Base-by-base conservation (phyloP, 2,329 filamentous ascomycete genomes). In the Sarocladium kiliense region DNA sequence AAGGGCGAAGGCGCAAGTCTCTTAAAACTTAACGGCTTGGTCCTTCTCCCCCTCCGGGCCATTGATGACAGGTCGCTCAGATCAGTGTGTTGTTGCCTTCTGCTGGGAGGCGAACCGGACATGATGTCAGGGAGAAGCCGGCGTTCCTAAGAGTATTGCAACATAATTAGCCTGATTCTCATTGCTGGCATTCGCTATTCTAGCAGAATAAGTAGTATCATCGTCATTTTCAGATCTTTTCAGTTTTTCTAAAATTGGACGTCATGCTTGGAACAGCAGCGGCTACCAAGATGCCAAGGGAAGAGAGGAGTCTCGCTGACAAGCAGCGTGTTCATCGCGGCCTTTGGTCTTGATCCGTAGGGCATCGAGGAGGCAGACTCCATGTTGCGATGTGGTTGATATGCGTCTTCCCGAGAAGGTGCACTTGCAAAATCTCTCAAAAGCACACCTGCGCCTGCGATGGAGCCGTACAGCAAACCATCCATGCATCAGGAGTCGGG, bases 221-320 rank as follows among this genome's bases (percentile, higher is more conserved):
- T 51, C 47, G 16, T 51, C 47, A 19, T 30, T 32, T 23, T 89
- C 86, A 88, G 86, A 80, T 88, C 85, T 89, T 88, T 88, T 87
- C 84, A 88, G 84, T 87, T 81, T 78, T 66, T 69, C 69, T 63
- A 64, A 64, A 4, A 18, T 65, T 70, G 65, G 68, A 74, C 79
- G 68, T 81, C 76, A 81, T 68, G 59, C 74, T 71, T 66, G 69
- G 66, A 68, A 73, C 74, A 68, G 63, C 77, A 73, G 67, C 78
- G 79, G 80, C 69, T 81, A 74, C 68, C 65, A 69, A 55, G 32
- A 27, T 23, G 9, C 25, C 18, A n/a, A 56, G 6, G 54, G 47
- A 59, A 54, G 47, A 34, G 30, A n/a, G 21, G 21, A 21, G 6
- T 39, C 39, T 39, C 50, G 34, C 50, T 41, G 50, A 14, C 23